Evolutionary conservation across 495 filamentous ascomycete species (phyloP).

Genomic region (Aspergillus leporis): DNA sequence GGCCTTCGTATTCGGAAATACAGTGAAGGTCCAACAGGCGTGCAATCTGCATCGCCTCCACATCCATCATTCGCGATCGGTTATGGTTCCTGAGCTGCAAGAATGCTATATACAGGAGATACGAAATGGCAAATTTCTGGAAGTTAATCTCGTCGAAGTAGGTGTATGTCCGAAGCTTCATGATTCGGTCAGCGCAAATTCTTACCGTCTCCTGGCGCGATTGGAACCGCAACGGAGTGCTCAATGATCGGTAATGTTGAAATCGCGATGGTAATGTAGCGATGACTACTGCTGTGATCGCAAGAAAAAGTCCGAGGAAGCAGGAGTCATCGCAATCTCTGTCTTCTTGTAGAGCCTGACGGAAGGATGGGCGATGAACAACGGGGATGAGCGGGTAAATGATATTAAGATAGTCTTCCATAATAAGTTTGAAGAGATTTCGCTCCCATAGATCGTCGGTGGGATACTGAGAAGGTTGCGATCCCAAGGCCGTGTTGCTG

Average conservation of each 20-base stretch:
- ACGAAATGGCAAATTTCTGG: slow-evolving; percentile 26
- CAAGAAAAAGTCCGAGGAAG: slow-evolving; percentile 17
- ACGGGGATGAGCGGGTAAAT: slow-evolving; percentile 26
- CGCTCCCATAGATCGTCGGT: slow-evolving; percentile 23
- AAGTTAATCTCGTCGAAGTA: slow-evolving; percentile 28
- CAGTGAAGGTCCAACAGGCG: slow-evolving; percentile 24
- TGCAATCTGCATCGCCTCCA: slow-evolving; percentile 28
- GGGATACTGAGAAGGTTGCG: slow-evolving; percentile 1
- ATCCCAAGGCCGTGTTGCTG: neutral
- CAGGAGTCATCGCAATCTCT: slow-evolving; percentile 19
- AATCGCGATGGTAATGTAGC: slow-evolving; percentile 24
- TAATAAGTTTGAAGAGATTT: slow-evolving; percentile 19
- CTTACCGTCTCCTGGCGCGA: slow-evolving; percentile 25
- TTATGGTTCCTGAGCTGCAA: slow-evolving; percentile 28
- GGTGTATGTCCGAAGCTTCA: slow-evolving; percentile 14
- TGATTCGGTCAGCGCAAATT: slow-evolving; percentile 18
- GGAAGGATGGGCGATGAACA: slow-evolving; percentile 26
- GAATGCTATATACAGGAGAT: slow-evolving; percentile 21
- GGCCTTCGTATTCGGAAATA: slow-evolving; percentile 19
- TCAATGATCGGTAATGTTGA: slow-evolving; percentile 13
- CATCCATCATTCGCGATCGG: slow-evolving; percentile 24
- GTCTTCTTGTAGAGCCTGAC: slow-evolving; percentile 11
- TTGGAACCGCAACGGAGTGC: slow-evolving; percentile 14
- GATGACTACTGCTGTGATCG: slow-evolving; percentile 25
- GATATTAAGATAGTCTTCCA: slow-evolving; percentile 25